Evolutionary conservation across 805 yeast species (phyloP).

Genomic region (Yarrowia yakushimensis): DNA sequence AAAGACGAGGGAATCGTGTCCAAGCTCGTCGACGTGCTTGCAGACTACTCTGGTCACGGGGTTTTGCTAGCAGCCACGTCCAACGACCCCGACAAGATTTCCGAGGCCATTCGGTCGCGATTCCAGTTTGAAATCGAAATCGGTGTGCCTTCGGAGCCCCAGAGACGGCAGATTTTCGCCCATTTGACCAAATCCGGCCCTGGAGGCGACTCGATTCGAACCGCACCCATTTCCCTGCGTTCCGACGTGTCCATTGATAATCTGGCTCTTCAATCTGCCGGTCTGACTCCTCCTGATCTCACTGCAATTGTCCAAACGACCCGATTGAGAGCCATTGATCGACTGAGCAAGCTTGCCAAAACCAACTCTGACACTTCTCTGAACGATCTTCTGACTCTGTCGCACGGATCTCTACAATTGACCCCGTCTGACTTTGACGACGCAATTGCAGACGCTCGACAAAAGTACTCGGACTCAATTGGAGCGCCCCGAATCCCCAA

Average conservation of each 20-base stretch:
- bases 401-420: conserved; percentile 52
- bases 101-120: conserved; percentile 60
- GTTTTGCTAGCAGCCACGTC: conserved; percentile 63
- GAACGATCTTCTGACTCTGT: conserved; percentile 39
- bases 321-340: conserved; percentile 51
- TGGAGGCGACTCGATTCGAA: not conserved
- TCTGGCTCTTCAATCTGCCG: conserved; percentile 85
- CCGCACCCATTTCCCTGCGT: conserved; percentile 13
- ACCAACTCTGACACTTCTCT: conserved; percentile 29
- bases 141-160: conserved; percentile 73
- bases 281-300: conserved; percentile 81
- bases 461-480: conserved; percentile 85
- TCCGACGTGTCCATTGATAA: conserved; percentile 52
- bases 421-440: conserved; percentile 60
- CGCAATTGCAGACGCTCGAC: conserved; percentile 77
- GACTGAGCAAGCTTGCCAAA: conserved; percentile 37
- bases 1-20: conserved; percentile 40
- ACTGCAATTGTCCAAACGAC: conserved; percentile 66
- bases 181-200: conserved; percentile 38
- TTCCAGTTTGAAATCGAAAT: conserved; percentile 75
- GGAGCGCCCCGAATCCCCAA: conserved; percentile 96
- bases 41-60: conserved; percentile 47
- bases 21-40: conserved; percentile 55
- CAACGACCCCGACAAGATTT: conserved; percentile 63
- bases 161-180: conserved; percentile 61